These are phyloP conservation scores for Cylindrotheca closterium DNA, from an alignment of 108 stramenopile species.

Conservation along the genomic window DNA sequence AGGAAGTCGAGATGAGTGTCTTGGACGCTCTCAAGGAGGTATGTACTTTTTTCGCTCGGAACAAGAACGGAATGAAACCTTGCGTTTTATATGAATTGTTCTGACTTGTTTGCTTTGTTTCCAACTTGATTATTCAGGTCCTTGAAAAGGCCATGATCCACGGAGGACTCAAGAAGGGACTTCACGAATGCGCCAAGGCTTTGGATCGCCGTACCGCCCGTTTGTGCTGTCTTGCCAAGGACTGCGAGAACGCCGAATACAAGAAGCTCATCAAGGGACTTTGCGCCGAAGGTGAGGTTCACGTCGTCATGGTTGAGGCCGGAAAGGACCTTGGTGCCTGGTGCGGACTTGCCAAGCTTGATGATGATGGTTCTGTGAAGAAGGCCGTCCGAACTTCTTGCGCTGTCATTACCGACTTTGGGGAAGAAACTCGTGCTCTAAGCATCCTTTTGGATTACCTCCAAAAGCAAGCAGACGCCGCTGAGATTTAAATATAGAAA, in stretches of 20 bases:
- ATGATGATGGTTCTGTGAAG: slow-evolving; percentile 93
- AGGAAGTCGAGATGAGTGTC: slow-evolving; percentile 94
- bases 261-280: slow-evolving; percentile 98
- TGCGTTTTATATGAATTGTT: too few species aligned
- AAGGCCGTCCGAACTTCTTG: slow-evolving; percentile 97
- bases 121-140: slow-evolving; percentile 57
- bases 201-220: slow-evolving; percentile 95
- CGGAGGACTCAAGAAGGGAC: slow-evolving; percentile 97
- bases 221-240: slow-evolving; percentile 98
- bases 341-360: slow-evolving; percentile 98
- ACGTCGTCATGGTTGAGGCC: slow-evolving; percentile 95
- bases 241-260: slow-evolving; percentile 99
- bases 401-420: slow-evolving; percentile 99
- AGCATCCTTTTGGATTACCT: slow-evolving; percentile 95
- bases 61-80: too few species aligned
- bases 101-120: too few species aligned
- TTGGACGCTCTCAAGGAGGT: slow-evolving; percentile 97
- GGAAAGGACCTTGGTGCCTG: slow-evolving; percentile 97
- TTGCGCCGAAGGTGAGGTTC: slow-evolving; percentile 96
- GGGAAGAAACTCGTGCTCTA: slow-evolving; percentile 96
- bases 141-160: slow-evolving; percentile 97
- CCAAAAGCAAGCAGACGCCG: slow-evolving; percentile 88
- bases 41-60: slow-evolving; percentile 40
- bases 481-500: slow-evolving; percentile 39
- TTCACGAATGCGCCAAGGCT: slow-evolving; percentile 99